Evolutionary conservation across 176 grass and related monocot species (phyloP).

Genomic region (Pontederia paniculata): DNA sequence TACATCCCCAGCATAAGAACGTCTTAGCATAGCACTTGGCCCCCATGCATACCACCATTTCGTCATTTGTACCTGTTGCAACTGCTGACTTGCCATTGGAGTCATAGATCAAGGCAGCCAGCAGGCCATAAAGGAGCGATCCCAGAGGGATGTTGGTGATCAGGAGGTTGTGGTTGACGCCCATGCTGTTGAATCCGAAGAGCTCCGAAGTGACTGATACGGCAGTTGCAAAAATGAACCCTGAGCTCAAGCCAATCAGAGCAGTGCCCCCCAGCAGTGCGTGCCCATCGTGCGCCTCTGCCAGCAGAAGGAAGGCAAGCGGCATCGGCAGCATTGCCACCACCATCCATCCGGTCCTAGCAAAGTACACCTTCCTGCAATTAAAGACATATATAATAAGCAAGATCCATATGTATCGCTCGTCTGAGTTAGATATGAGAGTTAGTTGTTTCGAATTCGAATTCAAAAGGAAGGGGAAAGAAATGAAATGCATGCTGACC

Average conservation of each 20-base stretch:
- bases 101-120: slow-evolving; percentile 62
- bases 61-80: slow-evolving; percentile 9
- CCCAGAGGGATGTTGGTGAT: slow-evolving; percentile 94
- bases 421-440: too few species aligned
- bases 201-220: slow-evolving; percentile 87
- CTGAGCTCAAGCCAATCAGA: slow-evolving; percentile 62
- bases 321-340: slow-evolving; percentile 57
- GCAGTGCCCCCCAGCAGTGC: slow-evolving; percentile 58
- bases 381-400: too few species aligned
- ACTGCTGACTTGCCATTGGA: slow-evolving; percentile 37
- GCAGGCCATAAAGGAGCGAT: slow-evolving; percentile 77
- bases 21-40: slow-evolving; percentile 60
- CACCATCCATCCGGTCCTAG: slow-evolving; percentile 74
- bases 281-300: slow-evolving; percentile 26
- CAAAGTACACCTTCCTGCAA: slow-evolving; percentile 60
- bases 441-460: too few species aligned
- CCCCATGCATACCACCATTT: slow-evolving; percentile 74
- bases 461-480: not conserved
- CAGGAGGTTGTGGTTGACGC: slow-evolving; percentile 93
- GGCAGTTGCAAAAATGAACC: slow-evolving; percentile 77
- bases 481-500: slow-evolving; percentile 12
- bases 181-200: slow-evolving; percentile 61
- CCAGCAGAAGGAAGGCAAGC: slow-evolving; percentile 59
- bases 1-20: slow-evolving; percentile 65
- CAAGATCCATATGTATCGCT: too few species aligned